Percentiles rank a stretch among this genome's conserved stretches.
Conservation (phyloP, 805 yeast genomes). For the Ogataea wickerhamii region DNA sequence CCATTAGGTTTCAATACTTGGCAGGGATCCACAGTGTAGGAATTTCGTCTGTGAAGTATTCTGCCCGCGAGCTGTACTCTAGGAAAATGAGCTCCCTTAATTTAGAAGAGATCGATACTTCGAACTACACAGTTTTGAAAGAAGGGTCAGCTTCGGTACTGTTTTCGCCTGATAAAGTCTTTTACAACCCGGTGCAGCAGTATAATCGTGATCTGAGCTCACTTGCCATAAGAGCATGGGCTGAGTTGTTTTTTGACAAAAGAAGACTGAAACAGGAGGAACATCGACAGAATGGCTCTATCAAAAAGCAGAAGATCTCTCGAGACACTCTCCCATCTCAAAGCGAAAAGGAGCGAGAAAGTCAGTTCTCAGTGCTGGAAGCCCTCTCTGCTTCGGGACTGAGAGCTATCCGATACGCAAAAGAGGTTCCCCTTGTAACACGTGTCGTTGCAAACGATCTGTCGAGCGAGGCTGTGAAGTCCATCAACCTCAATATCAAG, state of each 20-base stretch:
- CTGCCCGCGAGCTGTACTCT: too few relatives aligned
- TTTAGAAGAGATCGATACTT: not conserved
- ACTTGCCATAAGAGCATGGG: constrained; percentile 83
- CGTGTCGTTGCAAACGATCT: constrained; percentile 87
- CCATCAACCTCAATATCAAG: constrained; percentile 68
- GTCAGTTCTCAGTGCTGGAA: constrained; percentile 63
- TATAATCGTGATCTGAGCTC: constrained; percentile 91
- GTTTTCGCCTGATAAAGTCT: constrained; percentile 82
- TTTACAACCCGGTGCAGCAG: constrained; percentile 95
- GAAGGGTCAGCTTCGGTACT: constrained; percentile 87
- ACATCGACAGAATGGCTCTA: constrained; percentile 15
- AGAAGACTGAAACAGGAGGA: constrained; percentile 29
- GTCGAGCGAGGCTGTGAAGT: constrained; percentile 76
- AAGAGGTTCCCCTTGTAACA: constrained; percentile 77
- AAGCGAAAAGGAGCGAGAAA: constrained; percentile 5
- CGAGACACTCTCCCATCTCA: constrained; percentile 1
- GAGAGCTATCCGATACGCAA: constrained; percentile 89
- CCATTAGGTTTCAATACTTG: too few relatives aligned
- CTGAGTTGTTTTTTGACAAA: constrained; percentile 50
- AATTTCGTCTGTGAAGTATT: too few relatives aligned
- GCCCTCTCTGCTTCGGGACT: constrained; percentile 95
- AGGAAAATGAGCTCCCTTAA: too few relatives aligned
- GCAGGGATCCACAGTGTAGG: too few relatives aligned
- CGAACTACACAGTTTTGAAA: constrained; percentile 32
- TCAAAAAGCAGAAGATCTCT: constrained; percentile 12